Base-by-base conservation (phyloP, 345 rosid species). In the Sapria himalayana region DNA sequence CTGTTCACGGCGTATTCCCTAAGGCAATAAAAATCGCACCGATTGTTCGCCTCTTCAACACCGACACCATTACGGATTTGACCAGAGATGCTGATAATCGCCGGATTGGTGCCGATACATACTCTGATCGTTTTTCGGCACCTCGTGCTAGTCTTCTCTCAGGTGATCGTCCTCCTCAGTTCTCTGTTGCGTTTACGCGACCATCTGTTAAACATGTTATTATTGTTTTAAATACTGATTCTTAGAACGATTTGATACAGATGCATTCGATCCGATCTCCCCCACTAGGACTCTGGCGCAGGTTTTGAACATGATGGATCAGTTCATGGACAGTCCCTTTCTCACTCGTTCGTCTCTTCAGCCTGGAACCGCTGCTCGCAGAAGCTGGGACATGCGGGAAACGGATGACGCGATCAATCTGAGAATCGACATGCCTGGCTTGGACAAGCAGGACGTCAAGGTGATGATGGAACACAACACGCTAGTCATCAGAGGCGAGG, bases 241-340 rank as follows among this genome's bases (percentile, higher is more conserved):
- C n/a, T 22, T 39, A 74, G 79, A 69, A 27, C 66, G 51, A 17
- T 71, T 63, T 7, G 70, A 62, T 56, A 14, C 41, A 64, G 69
- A 48, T 2, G 46, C 14, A 17, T 18, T 50, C n/a, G 55, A 46
- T 13, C 84, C 92, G 5, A 69, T 81, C n/a, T 67, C 60, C 1
- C 65, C 86, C 4, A 62, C 71, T 0, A 66, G 85, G 50, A 76
- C 74, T 46, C 42, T 81, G 20, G 65, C 73, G 49, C 79, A 71
- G 36, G 57, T 78, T 19, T 65, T 78, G 54, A 78, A 78, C 54
- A 45, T 71, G 29, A 56, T 75, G 85, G 92, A 77, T 51, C 71
- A 53, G 9, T 17, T 71, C 27, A 39, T 58, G 43, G 78, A 81
- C 38, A 56, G 45, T 29, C 86, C 85, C 1, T 34, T 64, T 50